Conservation (phyloP, 2,329 filamentous ascomycete genomes). For the Domatiomyces globalis region DNA sequence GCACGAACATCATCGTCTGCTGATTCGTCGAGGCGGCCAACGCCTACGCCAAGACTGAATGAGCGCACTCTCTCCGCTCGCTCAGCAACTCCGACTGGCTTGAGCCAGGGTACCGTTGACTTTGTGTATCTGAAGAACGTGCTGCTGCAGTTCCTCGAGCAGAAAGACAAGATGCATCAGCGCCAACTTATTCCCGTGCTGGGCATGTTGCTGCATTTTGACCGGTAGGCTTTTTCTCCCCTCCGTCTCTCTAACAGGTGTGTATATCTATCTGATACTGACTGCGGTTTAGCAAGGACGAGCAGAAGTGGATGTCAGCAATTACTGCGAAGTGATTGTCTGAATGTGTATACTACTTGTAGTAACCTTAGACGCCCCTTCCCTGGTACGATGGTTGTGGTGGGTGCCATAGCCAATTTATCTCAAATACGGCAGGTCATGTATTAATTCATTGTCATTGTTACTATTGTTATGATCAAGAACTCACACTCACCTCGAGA, state of each 20-base stretch:
- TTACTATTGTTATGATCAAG: no score
- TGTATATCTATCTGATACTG: slow-evolving; percentile 10
- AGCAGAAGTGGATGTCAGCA: slow-evolving; percentile 74
- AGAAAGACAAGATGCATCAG: slow-evolving; percentile 54
- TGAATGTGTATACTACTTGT: no score
- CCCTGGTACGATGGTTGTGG: no score
- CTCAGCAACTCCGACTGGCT: slow-evolving; percentile 22
- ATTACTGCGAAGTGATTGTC: slow-evolving; percentile 39
- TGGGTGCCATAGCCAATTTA: no score
- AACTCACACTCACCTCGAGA: no score
- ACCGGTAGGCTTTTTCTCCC: slow-evolving; percentile 34
- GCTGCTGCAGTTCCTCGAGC: slow-evolving; percentile 51
- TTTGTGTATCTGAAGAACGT: slow-evolving; percentile 55
- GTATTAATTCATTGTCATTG: no score
- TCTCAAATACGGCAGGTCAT: no score
- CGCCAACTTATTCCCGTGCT: slow-evolving; percentile 52
- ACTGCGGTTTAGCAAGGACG: slow-evolving; percentile 44
- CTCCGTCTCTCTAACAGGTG: not conserved
- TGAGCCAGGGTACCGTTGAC: slow-evolving; percentile 32
- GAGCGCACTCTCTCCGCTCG: slow-evolving; percentile 6
- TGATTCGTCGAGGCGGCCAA: slow-evolving; percentile 19
- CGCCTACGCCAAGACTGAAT: slow-evolving; percentile 31
- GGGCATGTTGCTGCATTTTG: slow-evolving; percentile 52
- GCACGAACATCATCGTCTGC: slow-evolving; percentile 36
- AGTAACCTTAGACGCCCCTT: no score